Evolutionary conservation across 2,329 filamentous ascomycete species (phyloP).

Genomic region (Aspergillus terreus): DNA sequence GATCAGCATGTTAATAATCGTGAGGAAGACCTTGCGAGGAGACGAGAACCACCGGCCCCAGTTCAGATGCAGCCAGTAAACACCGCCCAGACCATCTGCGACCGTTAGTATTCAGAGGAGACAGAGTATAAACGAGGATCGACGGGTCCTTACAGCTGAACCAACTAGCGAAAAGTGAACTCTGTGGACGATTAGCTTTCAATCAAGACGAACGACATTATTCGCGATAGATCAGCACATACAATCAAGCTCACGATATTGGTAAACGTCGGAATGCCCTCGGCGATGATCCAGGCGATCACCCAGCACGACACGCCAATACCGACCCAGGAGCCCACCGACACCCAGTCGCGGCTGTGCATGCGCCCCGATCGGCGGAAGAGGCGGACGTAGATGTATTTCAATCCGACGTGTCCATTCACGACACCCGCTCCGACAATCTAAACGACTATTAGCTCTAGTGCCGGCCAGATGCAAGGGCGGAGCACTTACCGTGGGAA

Average conservation of each 20-base stretch:
- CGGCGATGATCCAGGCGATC: slow-evolving; percentile 63
- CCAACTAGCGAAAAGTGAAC: slow-evolving; percentile 61
- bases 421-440: slow-evolving; percentile 69
- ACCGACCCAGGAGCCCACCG: slow-evolving; percentile 56
- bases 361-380: slow-evolving; percentile 58
- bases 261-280: slow-evolving; percentile 66
- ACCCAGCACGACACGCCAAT: slow-evolving; percentile 57
- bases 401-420: slow-evolving; percentile 62
- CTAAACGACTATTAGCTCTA: slow-evolving; percentile 9
- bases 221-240: slow-evolving; percentile 3
- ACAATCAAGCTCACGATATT: slow-evolving; percentile 60
- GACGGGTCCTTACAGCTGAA: slow-evolving; percentile 46
- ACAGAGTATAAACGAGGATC: neutral
- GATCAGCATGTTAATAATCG: slow-evolving; percentile 43
- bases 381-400: slow-evolving; percentile 62
- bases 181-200: slow-evolving; percentile 17
- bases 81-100: slow-evolving; percentile 37
- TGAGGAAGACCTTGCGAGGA: slow-evolving; percentile 43
- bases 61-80: slow-evolving; percentile 50
- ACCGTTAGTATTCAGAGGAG: neutral
- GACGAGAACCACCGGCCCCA: slow-evolving; percentile 39
- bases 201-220: too few species aligned
- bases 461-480: neutral
- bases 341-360: slow-evolving; percentile 45
- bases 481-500: slow-evolving; percentile 50